Conservation (phyloP, 2,329 filamentous ascomycete genomes). For the Lachnellula subtilissima region DNA sequence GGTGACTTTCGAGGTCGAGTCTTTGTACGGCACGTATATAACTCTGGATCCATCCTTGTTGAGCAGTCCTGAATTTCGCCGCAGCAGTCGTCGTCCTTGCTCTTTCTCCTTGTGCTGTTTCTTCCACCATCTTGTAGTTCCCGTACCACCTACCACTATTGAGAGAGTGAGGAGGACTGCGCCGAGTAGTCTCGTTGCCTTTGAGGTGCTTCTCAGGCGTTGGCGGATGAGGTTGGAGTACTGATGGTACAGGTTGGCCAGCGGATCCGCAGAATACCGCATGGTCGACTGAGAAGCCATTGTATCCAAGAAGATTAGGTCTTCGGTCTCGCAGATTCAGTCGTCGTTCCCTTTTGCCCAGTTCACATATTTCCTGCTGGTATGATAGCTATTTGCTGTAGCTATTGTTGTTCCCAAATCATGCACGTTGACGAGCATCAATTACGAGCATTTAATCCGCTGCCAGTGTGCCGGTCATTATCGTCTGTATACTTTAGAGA, state of each 20-base stretch:
- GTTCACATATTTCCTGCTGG: background rate
- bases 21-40: slow-evolving; percentile 90
- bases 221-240: slow-evolving; percentile 50
- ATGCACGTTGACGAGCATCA: too few species aligned
- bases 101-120: slow-evolving; percentile 71
- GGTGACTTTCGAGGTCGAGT: slow-evolving; percentile 81
- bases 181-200: slow-evolving; percentile 67
- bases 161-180: slow-evolving; percentile 71
- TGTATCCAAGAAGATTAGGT: background rate
- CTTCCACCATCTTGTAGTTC: slow-evolving; percentile 73
- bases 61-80: slow-evolving; percentile 86
- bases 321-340: background rate
- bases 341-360: background rate
- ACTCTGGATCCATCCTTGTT: slow-evolving; percentile 93
- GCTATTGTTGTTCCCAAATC: too few species aligned
- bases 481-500: too few species aligned
- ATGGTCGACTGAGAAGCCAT: slow-evolving; percentile 92
- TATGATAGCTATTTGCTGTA: too few species aligned
- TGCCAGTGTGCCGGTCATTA: too few species aligned
- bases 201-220: slow-evolving; percentile 60
- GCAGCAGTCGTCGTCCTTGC: slow-evolving; percentile 73
- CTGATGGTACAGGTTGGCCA: slow-evolving; percentile 58
- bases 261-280: slow-evolving; percentile 61
- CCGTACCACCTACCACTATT: slow-evolving; percentile 75
- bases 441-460: too few species aligned